Base-by-base conservation (phyloP, 495 filamentous ascomycete genomes). In the Apodospora peruviana region DNA sequence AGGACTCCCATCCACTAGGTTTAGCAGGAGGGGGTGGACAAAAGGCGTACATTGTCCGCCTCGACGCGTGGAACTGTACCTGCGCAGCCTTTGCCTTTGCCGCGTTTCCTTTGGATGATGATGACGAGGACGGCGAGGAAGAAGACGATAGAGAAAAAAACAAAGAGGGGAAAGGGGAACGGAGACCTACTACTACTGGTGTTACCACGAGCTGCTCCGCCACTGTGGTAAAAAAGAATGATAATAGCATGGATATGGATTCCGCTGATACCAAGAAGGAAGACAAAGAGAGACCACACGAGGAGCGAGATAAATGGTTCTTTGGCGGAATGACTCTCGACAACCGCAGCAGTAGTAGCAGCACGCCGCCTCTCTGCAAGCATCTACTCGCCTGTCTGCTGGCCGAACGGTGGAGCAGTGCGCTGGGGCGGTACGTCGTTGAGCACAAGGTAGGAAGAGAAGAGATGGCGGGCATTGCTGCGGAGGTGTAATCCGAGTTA, bases 301-400 rank as follows among this genome's bases (percentile, higher is more conserved):
- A 45, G 10, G 47, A 48, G 18, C 25, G 5, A 39, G 41, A 22
- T 3, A 32, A 5, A 41, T 71, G 68, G 70, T 51, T 62, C 10
- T 72, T 76, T 48, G 71, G 72, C 7, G 71, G 65, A 0, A 50
- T 71, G 43, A 72, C 59, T 34, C 37, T 48, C 3, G 60, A 64
- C 12, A 63, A 61, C 5, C 27, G 50, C 22, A 48, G 48, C 3
- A 62, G 52, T n/a, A 56, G 53, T 11, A 62, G 52, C n/a, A 56
- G 53, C 14, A 57, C 45, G 1, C 65, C 14, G 5, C 87, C 90
- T 2, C 74, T 86, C 25, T 97, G 91, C 61, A 96, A 96, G 68
- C 91, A 97, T 66, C 57, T 96, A 16, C 72, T 97, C 21, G 91
- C 91, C 17, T 91, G 88, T 67, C 58, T 91, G 41, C 57, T 97